Evolutionary conservation across 169 alveolate species (phyloP).

Genomic region (Plasmodium vinckei): DNA sequence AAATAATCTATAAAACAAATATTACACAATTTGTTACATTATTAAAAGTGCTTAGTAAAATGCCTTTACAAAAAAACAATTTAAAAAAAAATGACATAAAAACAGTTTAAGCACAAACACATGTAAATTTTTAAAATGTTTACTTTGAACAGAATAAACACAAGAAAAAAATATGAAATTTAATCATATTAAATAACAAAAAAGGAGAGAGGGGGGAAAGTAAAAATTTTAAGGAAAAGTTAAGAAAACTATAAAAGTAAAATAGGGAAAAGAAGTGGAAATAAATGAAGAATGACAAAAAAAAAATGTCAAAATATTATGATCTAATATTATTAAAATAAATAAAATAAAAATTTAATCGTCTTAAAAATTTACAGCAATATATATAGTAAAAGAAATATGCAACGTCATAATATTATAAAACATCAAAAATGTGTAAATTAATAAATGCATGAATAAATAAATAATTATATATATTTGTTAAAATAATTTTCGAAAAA

Average conservation of each 20-base stretch:
- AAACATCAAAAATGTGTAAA: conserved; percentile 34
- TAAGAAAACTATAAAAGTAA: conserved; percentile 6
- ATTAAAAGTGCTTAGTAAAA: conserved; percentile 27
- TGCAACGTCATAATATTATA: conserved; percentile 5
- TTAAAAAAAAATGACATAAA: conserved; percentile 11
- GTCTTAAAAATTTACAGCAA: too few species aligned
- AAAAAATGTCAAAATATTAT: conserved; percentile 10
- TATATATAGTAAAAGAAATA: not conserved
- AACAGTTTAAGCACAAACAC: conserved; percentile 37
- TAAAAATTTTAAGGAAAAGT: not conserved
- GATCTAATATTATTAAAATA: conserved; percentile 20
- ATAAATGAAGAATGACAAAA: conserved; percentile 26
- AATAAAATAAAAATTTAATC: conserved; percentile 1
- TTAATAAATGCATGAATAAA: too few species aligned
- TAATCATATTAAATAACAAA: conserved; percentile 28
- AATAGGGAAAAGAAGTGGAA: conserved; percentile 13
- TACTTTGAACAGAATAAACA: conserved; percentile 7
- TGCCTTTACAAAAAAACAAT: conserved; percentile 31
- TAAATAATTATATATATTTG: conserved; percentile 1
- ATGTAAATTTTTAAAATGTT: conserved; percentile 24
- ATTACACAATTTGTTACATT: conserved; percentile 15
- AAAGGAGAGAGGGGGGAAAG: conserved; percentile 8
- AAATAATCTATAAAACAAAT: conserved; percentile 37
- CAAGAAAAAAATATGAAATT: conserved; percentile 16
- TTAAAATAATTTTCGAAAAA: not conserved